These are phyloP conservation scores for Straminergon stramineum DNA, from an alignment of 225 moss, liverwort and hornwort genomes.

Conservation along the genomic window DNA sequence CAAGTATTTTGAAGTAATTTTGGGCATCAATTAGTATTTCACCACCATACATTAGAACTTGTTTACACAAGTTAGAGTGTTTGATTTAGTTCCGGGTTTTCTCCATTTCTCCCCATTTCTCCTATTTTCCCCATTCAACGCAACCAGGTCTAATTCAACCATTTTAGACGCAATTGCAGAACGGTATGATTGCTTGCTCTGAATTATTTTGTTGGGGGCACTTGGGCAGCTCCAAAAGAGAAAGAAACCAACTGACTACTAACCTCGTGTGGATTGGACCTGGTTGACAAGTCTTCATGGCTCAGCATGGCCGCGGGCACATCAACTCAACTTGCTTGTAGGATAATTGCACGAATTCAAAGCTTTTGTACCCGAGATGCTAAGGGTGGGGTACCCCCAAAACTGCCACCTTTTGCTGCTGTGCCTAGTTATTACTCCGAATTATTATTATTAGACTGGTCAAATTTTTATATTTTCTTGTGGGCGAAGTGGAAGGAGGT, in stretches of 20 bases:
- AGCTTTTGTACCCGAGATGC: background rate
- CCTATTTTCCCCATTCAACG: background rate
- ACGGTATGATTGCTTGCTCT: too few species aligned
- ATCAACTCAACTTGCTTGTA: background rate
- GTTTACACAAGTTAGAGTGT: too few species aligned
- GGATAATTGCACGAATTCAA: background rate
- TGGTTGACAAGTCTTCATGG: background rate
- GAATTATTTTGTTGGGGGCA: background rate
- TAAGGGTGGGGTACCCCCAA: background rate
- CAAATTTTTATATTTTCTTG: background rate
- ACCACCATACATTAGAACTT: background rate
- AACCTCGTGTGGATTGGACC: background rate
- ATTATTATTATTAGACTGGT: background rate
- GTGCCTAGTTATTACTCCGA: background rate
- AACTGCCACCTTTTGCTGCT: background rate
- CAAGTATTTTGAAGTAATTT: background rate
- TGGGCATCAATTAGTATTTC: background rate
- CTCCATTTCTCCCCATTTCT: background rate
- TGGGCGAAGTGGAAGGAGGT: background rate
- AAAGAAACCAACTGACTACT: background rate
- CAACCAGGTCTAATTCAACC: background rate
- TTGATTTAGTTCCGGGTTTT: accelerated
- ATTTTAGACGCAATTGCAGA: background rate
- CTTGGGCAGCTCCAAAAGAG: background rate
- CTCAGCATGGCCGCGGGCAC: background rate